These are phyloP conservation scores for Colletotrichum sansevieriae DNA, from an alignment of 2,329 filamentous ascomycete genomes.

Conservation along the genomic window DNA sequence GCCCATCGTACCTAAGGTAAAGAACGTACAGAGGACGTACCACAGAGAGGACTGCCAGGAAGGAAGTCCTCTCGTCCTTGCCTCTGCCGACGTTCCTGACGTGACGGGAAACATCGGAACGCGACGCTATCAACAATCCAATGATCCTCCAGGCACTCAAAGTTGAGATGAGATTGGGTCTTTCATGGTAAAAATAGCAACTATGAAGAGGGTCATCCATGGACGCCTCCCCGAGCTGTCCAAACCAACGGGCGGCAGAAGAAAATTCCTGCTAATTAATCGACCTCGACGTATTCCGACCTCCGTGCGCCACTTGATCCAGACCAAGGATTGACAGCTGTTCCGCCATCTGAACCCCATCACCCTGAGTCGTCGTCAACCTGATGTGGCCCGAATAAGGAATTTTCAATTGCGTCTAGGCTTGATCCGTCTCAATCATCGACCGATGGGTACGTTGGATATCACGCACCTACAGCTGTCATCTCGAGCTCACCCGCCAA, in stretches of 20 bases:
- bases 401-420: slow-evolving; percentile 15
- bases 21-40: too few relatives aligned
- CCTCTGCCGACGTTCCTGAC: slow-evolving; percentile 3
- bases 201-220: slow-evolving; percentile 25
- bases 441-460: not conserved
- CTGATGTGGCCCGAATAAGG: slow-evolving; percentile 15
- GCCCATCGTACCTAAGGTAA: too few relatives aligned
- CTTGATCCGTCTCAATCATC: slow-evolving; percentile 3
- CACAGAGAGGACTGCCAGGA: too few relatives aligned
- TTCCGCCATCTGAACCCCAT: slow-evolving; percentile 11
- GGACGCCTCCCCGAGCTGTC: slow-evolving; percentile 8
- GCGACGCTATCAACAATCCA: slow-evolving; percentile 15
- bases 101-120: slow-evolving; percentile 10
- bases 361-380: slow-evolving; percentile 18
- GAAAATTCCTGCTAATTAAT: slow-evolving; percentile 3
- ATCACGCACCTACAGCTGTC: slow-evolving; percentile 1
- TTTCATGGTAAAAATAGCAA: slow-evolving; percentile 25
- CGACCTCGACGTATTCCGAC: not conserved
- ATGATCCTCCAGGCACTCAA: slow-evolving; percentile 19
- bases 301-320: slow-evolving; percentile 9
- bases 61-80: too few relatives aligned
- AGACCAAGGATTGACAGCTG: slow-evolving; percentile 18
- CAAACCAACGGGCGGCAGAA: not conserved
- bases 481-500: not conserved
- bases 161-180: not conserved